Percentiles rank a stretch among this genome's conserved stretches.
phyloP scores from a whole-genome alignment of 2,329 filamentous ascomycete species.

The Thielaviopsis ethacetica region DNA sequence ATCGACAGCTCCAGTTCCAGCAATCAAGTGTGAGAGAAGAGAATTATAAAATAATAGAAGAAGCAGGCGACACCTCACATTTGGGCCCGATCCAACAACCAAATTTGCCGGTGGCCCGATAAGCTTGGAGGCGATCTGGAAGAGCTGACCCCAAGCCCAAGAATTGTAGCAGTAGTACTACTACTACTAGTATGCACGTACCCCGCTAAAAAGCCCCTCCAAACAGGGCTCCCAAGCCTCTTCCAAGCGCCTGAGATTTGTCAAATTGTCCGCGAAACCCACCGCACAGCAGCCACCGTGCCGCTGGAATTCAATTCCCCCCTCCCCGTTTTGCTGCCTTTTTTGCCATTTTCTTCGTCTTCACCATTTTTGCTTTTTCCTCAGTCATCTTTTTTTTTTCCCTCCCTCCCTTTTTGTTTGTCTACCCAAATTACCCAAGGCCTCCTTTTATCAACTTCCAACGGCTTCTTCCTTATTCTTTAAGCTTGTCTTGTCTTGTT shows the following conservation, averaged over 20 bases:
- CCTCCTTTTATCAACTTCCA: not conserved
- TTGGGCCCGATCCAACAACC: not conserved
- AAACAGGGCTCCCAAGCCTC: not conserved
- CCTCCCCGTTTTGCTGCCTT: not conserved
- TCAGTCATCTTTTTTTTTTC: not conserved
- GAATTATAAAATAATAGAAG: too few species aligned
- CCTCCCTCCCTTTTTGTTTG: not conserved
- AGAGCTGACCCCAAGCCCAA: not conserved
- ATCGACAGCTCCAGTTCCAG: too few species aligned
- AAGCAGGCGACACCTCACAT: not conserved
- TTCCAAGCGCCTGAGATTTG: not conserved
- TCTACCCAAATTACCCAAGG: not conserved
- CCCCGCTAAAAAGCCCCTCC: not conserved
- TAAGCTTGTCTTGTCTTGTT: not conserved
- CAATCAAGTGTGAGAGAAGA: too few species aligned
- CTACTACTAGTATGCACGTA: too few species aligned
- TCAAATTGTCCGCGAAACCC: not conserved
- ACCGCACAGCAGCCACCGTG: not conserved
- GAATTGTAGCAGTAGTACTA: too few species aligned
- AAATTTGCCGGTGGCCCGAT: not conserved
- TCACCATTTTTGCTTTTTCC: not conserved
- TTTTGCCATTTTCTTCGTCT: too few species aligned
- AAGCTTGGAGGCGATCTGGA: not conserved
- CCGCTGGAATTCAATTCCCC: too few species aligned
- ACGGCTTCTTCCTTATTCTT: not conserved